These are phyloP conservation scores for Cladorrhinum sp. DNA, from an alignment of 2,329 filamentous ascomycete species.

Conservation along the genomic window DNA sequence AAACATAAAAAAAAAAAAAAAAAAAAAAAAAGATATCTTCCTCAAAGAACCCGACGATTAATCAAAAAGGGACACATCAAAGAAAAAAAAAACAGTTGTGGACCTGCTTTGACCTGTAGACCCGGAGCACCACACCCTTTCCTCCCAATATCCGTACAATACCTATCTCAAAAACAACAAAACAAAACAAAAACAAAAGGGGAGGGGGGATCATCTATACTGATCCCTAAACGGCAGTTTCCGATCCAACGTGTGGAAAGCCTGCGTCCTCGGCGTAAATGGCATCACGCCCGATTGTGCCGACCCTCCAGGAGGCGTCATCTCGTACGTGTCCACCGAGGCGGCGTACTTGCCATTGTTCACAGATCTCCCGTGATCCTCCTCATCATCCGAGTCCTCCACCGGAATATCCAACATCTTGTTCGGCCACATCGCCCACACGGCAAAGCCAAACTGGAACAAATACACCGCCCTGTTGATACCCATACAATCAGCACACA, in stretches of 20 bases:
- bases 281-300: conserved; percentile 35
- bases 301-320: conserved; percentile 39
- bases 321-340: conserved; percentile 45
- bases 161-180: background rate
- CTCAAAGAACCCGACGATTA: background rate
- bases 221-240: conserved; percentile 50
- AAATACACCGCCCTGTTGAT: conserved; percentile 55
- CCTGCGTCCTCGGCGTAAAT: conserved; percentile 64
- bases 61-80: background rate
- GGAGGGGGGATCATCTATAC: conserved; percentile 11
- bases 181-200: background rate
- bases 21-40: background rate
- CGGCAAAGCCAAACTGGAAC: conserved; percentile 54
- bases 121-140: background rate
- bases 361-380: conserved; percentile 33
- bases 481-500: conserved; percentile 1
- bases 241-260: conserved; percentile 62
- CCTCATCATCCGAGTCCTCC: conserved; percentile 42
- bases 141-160: background rate
- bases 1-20: background rate
- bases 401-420: conserved; percentile 47
- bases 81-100: background rate
- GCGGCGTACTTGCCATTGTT: conserved; percentile 29
- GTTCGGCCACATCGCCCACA: conserved; percentile 58
- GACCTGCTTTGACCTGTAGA: too few species aligned